Percentiles rank a stretch among this genome's conserved stretches.
phyloP scores from a whole-genome alignment of 352 stramenopile species.

The Globisporangium emineosum region DNA sequence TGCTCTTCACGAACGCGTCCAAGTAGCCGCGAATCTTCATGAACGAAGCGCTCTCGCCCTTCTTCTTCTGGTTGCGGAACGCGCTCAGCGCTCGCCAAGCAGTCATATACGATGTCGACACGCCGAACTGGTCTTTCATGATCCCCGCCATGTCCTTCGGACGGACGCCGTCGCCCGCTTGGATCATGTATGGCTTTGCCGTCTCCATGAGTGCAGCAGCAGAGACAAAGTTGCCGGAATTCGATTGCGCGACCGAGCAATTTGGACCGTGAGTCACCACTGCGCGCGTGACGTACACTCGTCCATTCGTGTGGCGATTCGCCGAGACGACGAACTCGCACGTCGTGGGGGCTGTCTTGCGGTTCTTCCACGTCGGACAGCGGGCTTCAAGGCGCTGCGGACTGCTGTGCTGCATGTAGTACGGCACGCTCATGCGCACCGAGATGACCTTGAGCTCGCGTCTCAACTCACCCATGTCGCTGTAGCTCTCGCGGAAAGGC shows the following conservation, averaged over 20 bases:
- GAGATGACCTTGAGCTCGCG: constrained; percentile 74
- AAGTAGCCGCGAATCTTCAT: constrained; percentile 68
- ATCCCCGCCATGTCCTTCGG: constrained; percentile 76
- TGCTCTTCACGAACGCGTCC: constrained; percentile 52
- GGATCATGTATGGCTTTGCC: constrained; percentile 64
- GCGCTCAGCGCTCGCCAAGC: constrained; percentile 69
- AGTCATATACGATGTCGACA: constrained; percentile 78
- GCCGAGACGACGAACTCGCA: constrained; percentile 76
- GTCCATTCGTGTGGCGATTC: constrained; percentile 73
- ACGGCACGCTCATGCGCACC: constrained; percentile 63
- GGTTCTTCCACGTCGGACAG: constrained; percentile 72
- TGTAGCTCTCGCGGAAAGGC: constrained; percentile 70
- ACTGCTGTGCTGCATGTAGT: constrained; percentile 85
- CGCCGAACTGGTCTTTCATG: constrained; percentile 82
- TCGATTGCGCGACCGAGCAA: constrained; percentile 49
- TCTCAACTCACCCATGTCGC: constrained; percentile 69
- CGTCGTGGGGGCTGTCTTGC: constrained; percentile 39
- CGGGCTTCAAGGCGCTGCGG: constrained; percentile 73
- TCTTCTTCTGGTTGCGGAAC: constrained; percentile 65
- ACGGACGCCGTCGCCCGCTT: constrained; percentile 52
- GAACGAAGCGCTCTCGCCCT: constrained; percentile 64
- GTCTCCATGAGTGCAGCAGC: constrained; percentile 73
- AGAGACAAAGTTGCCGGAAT: constrained; percentile 44
- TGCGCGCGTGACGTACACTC: constrained; percentile 69
- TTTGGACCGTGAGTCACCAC: constrained; percentile 39